Percentiles rank a stretch among this genome's conserved stretches.
Evolutionary conservation across 116 monocot species (phyloP).

Genomic region (Posidonia oceanica): DNA sequence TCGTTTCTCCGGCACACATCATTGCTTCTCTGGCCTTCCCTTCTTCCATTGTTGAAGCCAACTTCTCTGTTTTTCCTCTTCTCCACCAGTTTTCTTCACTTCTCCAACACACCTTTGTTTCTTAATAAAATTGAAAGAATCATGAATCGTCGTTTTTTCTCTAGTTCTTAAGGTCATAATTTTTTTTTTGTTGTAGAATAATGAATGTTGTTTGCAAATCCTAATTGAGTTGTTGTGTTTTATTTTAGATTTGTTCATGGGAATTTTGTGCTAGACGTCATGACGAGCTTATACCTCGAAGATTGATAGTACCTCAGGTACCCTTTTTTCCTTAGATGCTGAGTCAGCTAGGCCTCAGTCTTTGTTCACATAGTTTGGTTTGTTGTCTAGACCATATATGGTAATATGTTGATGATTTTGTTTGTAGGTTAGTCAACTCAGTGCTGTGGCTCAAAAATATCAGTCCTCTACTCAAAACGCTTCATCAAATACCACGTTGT

Average conservation of each 20-base stretch:
- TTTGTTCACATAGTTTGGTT: too few relatives aligned
- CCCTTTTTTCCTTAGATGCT: neutral
- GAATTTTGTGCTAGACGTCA: slow-evolving; percentile 96
- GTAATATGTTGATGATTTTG: neutral
- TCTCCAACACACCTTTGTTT: too few relatives aligned
- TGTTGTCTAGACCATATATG: neutral
- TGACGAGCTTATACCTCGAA: slow-evolving; percentile 90
- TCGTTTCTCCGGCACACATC: too few relatives aligned
- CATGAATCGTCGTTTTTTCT: too few relatives aligned
- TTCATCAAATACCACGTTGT: slow-evolving; percentile 35
- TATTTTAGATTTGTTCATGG: slow-evolving; percentile 76
- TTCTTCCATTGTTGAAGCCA: too few relatives aligned
- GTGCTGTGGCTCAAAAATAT: slow-evolving; percentile 74
- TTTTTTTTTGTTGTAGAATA: neutral
- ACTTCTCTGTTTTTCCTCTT: too few relatives aligned
- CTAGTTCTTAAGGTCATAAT: too few relatives aligned
- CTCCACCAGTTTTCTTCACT: too few relatives aligned
- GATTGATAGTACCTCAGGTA: slow-evolving; percentile 87
- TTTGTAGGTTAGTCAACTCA: slow-evolving; percentile 76
- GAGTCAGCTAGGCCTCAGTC: too few relatives aligned
- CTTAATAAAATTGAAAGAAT: too few relatives aligned
- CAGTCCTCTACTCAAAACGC: slow-evolving; percentile 65
- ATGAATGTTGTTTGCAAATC: neutral
- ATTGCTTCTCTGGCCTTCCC: too few relatives aligned
- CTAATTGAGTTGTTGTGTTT: neutral